Base-by-base conservation (phyloP, 148 eudicot species). In the Drosera capensis region DNA sequence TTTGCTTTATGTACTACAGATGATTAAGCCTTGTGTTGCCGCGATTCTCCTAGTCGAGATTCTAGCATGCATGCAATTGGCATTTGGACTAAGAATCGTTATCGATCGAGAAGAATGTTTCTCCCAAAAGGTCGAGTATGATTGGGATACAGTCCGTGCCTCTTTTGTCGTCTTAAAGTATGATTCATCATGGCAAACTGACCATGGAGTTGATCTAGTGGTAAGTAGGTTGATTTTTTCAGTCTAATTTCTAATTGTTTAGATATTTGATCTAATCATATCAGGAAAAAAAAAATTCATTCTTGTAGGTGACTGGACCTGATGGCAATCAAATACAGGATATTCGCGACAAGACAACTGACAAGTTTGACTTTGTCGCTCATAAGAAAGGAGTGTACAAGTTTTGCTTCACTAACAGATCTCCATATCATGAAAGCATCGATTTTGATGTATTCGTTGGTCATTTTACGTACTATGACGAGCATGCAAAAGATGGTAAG, bases 401-500 rank as follows among this genome's bases (percentile, higher is more conserved):
- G 16, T 84, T 90, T 56, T 90, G 97, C 58, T 84, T 90, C 64
- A 69, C 70, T 8, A 90, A 84, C 50, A 80, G 69, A 62, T 90
- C 97, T 16, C 99, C 97, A 1, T 78, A 84, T 62, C 83, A 90
- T 46, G 95, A 85, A 62, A 84, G 93, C 48, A 45, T 90, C 40
- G 97, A 90, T 71, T 84, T 90, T 11, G 97, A 90, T 64, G 80
- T 80, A 20, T 85, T 72, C 57, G 79, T 76, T 18, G 79, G 78
- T 25, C 87, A 84, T 52, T 75, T 80, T 51, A 59, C 78, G 37
- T 64, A 67, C 68, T 67, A 67, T 40, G 93, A 79, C 14, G 78
- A 84, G 80, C 97, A 84, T 58, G 97, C 97, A 46, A 78, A 84
- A 65, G 93, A 80, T 37, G 95, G 97, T 90, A 49, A 68, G 62